Percentiles rank a stretch among this genome's conserved stretches.
Conservation (phyloP, 2,329 filamentous ascomycete species). For the Colletotrichum costaricense region DNA sequence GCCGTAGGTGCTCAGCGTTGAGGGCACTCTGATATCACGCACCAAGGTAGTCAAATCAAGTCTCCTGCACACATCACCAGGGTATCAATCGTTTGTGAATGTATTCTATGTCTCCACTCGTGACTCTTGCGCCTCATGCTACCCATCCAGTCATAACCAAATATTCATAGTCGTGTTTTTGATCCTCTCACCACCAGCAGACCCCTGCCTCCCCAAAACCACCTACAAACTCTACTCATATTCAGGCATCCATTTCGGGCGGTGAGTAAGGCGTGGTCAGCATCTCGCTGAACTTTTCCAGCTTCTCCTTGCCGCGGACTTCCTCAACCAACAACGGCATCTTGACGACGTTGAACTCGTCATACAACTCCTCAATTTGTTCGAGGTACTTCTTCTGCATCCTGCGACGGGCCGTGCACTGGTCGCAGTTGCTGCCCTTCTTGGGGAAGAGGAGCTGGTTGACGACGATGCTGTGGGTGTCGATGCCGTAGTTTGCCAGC, state of each 20-base stretch:
- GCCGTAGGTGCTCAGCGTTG: background rate
- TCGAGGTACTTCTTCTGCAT: slow-evolving; percentile 99
- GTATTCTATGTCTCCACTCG: slow-evolving; percentile 32
- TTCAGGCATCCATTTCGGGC: slow-evolving; percentile 53
- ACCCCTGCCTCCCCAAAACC: background rate
- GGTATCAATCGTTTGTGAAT: slow-evolving; percentile 37
- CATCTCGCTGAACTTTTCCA: slow-evolving; percentile 92
- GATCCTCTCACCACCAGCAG: background rate
- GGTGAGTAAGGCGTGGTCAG: slow-evolving; percentile 81
- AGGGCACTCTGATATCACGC: slow-evolving; percentile 16
- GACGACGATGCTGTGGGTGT: slow-evolving; percentile 97
- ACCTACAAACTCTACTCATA: too few species aligned
- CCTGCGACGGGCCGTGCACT: slow-evolving; percentile 93
- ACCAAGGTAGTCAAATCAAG: slow-evolving; percentile 23
- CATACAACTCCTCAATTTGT: slow-evolving; percentile 98
- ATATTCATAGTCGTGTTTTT: slow-evolving; percentile 24
- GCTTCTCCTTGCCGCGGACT: slow-evolving; percentile 91
- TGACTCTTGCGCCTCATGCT: slow-evolving; percentile 28
- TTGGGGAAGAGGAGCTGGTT: slow-evolving; percentile 97
- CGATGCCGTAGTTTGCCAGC: slow-evolving; percentile 90
- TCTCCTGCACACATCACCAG: slow-evolving; percentile 29
- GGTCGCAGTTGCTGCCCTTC: slow-evolving; percentile 86
- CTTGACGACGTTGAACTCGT: slow-evolving; percentile 98
- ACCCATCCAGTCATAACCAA: slow-evolving; percentile 21
- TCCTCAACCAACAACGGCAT: slow-evolving; percentile 98